phyloP scores from a whole-genome alignment of 805 yeast species.

The Candida stauntonica region DNA sequence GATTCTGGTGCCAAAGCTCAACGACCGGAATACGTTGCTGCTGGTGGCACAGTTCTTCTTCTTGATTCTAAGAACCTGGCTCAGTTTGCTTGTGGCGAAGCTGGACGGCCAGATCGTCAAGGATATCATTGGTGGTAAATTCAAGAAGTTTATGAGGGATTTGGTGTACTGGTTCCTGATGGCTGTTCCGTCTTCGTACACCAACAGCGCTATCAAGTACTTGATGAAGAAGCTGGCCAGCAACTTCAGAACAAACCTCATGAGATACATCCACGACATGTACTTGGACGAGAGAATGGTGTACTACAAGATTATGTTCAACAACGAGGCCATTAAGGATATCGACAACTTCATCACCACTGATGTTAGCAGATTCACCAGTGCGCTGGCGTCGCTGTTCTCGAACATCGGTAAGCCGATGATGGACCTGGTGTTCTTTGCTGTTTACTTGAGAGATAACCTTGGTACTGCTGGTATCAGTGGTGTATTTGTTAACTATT shows the following conservation, averaged over 20 bases:
- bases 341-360: conserved; percentile 80
- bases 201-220: conserved; percentile 84
- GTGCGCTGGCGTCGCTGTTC: conserved; percentile 75
- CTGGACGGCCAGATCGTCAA: conserved; percentile 90
- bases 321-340: conserved; percentile 48
- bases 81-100: conserved; percentile 79
- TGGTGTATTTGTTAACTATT: conserved; percentile 79
- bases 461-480: conserved; percentile 82
- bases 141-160: conserved; percentile 69
- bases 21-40: conserved; percentile 61
- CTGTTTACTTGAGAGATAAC: conserved; percentile 77
- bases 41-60: conserved; percentile 69
- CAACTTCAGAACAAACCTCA: conserved; percentile 78
- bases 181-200: conserved; percentile 90
- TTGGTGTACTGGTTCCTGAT: conserved; percentile 81
- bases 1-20: conserved; percentile 72
- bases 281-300: conserved; percentile 78
- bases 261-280: conserved; percentile 85
- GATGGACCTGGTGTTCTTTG: conserved; percentile 78
- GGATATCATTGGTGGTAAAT: conserved; percentile 79
- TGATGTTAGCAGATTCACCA: conserved; percentile 77
- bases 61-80: conserved; percentile 78
- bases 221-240: conserved; percentile 72
- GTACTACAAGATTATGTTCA: conserved; percentile 71
- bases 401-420: conserved; percentile 90